phyloP scores from a whole-genome alignment of 139 green algal species.

The Coelastrella sp. region DNA sequence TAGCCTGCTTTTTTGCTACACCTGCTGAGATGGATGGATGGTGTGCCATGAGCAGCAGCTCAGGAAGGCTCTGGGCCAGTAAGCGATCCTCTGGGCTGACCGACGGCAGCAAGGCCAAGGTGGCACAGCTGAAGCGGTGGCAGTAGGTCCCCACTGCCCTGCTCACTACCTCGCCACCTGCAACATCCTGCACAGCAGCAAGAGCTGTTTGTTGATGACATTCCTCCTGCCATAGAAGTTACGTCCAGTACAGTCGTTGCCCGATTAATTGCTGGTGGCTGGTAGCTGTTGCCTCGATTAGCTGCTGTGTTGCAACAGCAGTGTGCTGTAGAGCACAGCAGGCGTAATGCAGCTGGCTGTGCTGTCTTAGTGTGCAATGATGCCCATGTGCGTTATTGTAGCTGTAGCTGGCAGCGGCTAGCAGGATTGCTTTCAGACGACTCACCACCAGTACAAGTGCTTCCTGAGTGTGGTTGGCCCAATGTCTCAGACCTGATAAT shows the following conservation, averaged over 20 bases:
- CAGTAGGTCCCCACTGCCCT: conserved; percentile 36
- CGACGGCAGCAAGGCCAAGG: conserved; percentile 6
- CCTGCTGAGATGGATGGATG: conserved; percentile 69
- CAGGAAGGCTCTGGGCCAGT: not conserved
- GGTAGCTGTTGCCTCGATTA: not conserved
- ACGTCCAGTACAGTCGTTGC: not conserved
- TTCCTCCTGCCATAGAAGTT: not conserved
- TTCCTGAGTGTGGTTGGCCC: conserved; percentile 16
- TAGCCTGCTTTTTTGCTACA: conserved; percentile 26
- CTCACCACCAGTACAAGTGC: conserved; percentile 42
- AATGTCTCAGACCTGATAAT: conserved; percentile 35
- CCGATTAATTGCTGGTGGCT: not conserved
- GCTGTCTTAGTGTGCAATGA: not conserved
- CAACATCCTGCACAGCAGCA: conserved; percentile 6
- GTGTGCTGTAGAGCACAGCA: not conserved
- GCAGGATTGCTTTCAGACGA: not conserved
- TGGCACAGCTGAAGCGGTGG: conserved; percentile 4
- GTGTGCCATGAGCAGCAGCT: conserved; percentile 73
- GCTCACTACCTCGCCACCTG: conserved; percentile 8
- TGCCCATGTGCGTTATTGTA: too few relatives aligned
- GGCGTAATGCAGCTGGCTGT: not conserved
- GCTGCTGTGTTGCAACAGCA: not conserved
- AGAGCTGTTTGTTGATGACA: not conserved
- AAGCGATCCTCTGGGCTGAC: too few relatives aligned
- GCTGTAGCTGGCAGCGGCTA: too few relatives aligned